A percentile compares a stretch with the other conserved stretches of the same genome.
Conservation (phyloP, 768 basidiomycete genomes). For the Pholiota microspora region DNA sequence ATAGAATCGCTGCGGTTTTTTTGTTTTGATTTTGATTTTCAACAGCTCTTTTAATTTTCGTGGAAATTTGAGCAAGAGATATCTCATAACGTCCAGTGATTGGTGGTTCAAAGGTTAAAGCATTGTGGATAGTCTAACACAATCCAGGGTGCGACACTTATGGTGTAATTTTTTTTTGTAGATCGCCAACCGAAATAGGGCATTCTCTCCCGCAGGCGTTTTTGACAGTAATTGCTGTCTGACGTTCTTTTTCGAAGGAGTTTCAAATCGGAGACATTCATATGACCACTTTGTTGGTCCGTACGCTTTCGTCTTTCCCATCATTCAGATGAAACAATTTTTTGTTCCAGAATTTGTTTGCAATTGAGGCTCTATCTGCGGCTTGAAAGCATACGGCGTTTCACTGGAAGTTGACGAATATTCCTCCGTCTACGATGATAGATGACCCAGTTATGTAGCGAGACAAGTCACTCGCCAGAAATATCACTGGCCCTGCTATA, state of each 20-base stretch:
- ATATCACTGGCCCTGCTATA: constrained; percentile 72
- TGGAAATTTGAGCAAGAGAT: neutral
- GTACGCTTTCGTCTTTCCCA: no score
- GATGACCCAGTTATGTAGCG: constrained; percentile 69
- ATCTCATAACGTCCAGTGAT: neutral
- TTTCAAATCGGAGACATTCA: no score
- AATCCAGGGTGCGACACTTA: no score
- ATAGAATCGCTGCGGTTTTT: neutral
- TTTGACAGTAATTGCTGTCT: no score
- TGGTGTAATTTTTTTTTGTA: no score
- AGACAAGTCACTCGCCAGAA: constrained; percentile 69
- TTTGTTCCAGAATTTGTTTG: neutral
- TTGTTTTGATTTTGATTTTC: neutral
- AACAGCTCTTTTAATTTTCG: neutral
- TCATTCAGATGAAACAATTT: no score
- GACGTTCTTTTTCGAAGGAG: no score
- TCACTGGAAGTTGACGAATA: constrained; percentile 73
- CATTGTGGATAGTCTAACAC: no score
- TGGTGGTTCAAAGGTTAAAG: neutral
- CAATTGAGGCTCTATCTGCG: neutral
- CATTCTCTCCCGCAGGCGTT: no score
- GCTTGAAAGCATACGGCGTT: neutral
- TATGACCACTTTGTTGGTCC: no score
- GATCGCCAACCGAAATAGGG: no score
- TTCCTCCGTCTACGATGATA: constrained; percentile 68